Evolutionary conservation across 2,329 filamentous ascomycete genomes (phyloP).

Genomic region (Alternaria sp.): DNA sequence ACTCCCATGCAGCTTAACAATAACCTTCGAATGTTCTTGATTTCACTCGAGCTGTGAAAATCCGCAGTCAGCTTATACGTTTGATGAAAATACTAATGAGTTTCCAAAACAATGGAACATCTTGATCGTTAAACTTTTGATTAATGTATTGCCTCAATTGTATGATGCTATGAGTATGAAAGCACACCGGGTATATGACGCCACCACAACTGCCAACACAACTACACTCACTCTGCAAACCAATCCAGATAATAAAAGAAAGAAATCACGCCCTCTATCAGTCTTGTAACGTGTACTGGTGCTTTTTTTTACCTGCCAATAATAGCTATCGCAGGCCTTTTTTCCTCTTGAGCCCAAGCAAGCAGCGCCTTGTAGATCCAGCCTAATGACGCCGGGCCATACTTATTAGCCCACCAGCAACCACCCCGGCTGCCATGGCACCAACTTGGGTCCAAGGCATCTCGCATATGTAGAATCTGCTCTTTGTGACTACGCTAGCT

Average conservation of each 20-base stretch:
- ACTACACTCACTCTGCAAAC: not conserved
- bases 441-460: constrained; percentile 6
- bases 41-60: not conserved
- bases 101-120: not conserved
- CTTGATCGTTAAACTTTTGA: not conserved
- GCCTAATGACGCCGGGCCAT: constrained; percentile 1
- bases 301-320: not conserved
- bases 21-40: not conserved
- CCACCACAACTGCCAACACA: not conserved
- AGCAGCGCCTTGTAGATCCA: not conserved
- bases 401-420: not conserved
- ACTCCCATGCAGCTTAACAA: not conserved
- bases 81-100: not conserved
- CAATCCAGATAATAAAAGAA: not conserved
- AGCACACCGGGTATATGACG: constrained; percentile 9
- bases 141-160: not conserved
- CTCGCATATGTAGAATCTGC: not conserved
- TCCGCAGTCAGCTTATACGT: not conserved
- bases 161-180: not conserved
- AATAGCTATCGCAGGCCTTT: not conserved
- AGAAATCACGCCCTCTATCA: not conserved
- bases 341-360: not conserved
- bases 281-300: not conserved
- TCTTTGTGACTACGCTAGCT: not conserved
- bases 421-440: not conserved